phyloP scores from a whole-genome alignment of 2,329 filamentous ascomycete genomes.

The Sarocladiaceae sp. region DNA sequence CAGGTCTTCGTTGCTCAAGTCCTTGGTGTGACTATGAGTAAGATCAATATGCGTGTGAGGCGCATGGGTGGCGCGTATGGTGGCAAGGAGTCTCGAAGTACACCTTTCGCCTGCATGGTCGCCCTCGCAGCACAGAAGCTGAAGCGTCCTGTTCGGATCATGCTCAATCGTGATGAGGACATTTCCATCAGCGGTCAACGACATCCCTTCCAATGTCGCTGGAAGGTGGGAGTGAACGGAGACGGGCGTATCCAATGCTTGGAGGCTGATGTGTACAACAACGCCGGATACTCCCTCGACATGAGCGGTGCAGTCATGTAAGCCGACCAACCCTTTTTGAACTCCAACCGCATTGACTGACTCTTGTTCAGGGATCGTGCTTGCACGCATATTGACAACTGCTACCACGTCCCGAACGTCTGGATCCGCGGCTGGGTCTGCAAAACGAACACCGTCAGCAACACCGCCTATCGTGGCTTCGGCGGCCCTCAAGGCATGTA shows the following conservation, averaged over 20 bases:
- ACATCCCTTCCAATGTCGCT: slow-evolving; percentile 79
- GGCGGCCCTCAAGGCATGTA: slow-evolving; percentile 88
- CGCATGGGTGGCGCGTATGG: slow-evolving; percentile 86
- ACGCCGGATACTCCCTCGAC: slow-evolving; percentile 70
- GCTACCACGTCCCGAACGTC: slow-evolving; percentile 78
- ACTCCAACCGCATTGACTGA: not conserved
- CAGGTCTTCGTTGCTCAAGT: slow-evolving; percentile 80
- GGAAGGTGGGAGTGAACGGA: slow-evolving; percentile 85
- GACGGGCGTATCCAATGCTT: slow-evolving; percentile 82
- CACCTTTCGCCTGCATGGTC: slow-evolving; percentile 75
- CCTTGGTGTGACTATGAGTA: slow-evolving; percentile 75
- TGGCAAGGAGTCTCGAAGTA: slow-evolving; percentile 79
- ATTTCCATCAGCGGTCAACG: slow-evolving; percentile 82
- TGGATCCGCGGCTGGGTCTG: slow-evolving; percentile 74
- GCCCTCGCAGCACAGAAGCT: slow-evolving; percentile 77
- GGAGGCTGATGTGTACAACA: slow-evolving; percentile 79
- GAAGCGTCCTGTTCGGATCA: slow-evolving; percentile 73
- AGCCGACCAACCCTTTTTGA: too few relatives aligned
- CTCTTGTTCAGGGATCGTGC: slow-evolving; percentile 58
- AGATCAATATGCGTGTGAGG: slow-evolving; percentile 78
- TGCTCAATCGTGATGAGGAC: slow-evolving; percentile 89
- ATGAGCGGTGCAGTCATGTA: slow-evolving; percentile 58
- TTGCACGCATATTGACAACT: slow-evolving; percentile 75
- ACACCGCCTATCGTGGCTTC: slow-evolving; percentile 88
- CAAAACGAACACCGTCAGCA: slow-evolving; percentile 88